Base-by-base conservation (phyloP, 306 rosid genomes). In the Gynostemma pentaphyllum region DNA sequence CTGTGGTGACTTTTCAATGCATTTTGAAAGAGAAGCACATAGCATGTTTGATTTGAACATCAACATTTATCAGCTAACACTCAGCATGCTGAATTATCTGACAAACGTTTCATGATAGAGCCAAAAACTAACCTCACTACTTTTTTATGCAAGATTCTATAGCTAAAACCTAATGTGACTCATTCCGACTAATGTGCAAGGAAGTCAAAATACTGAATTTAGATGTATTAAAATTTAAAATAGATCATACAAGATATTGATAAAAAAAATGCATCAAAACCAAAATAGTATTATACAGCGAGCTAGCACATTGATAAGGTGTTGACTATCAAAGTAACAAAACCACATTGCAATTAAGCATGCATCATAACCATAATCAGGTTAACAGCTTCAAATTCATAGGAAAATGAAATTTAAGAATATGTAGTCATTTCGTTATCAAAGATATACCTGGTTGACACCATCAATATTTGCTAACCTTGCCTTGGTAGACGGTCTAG, bases 401-500 rank as follows among this genome's bases (percentile, higher is more conserved):
- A 23, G 0, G 41, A 21, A 32, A 32, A 32, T 32, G 37, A 7
- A 32, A 13, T 12, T 36, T 5, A 34, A 19, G 64, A 57, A 59
- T 5, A 59, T 34, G 37, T 56, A 56, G 9, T 22, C 34, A 66
- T 50, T 47, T 69, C 59, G 22, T 53, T 22, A 52, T 52, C 10
- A 29, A 10, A 66, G 72, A 53, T 37, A 62, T 82, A 87, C 97
- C 95, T 90, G 97, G 85, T 87, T 84, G 70, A 90, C 90, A 21
- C 97, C 97, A 67, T 90, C 95, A 50, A 90, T 85, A 72, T 82
- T 81, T 28, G 97, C 94, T 37, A 90, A 79, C 77, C 97, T 77
- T 68, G 95, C 94, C 79, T 80, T 81, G 74, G 97, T 78, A 45
- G 97, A 90, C 48, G 97, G 97, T 70, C 97, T 85, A 41, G 73